Percentiles rank a stretch among this genome's conserved stretches.
phyloP scores from a whole-genome alignment of 805 yeast species.

The Barnettozyma siamensis region DNA sequence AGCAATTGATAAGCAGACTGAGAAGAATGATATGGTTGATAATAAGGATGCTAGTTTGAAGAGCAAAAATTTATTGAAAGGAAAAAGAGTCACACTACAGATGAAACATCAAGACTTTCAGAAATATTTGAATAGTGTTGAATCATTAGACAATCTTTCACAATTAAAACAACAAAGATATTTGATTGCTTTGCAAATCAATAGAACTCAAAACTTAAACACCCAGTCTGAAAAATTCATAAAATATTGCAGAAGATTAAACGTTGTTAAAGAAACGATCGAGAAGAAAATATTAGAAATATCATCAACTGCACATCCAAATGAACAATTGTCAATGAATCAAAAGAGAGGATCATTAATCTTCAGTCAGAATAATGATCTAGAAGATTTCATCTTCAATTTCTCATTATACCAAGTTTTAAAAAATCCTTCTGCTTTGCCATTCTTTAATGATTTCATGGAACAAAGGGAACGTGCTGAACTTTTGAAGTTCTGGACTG shows the following conservation, averaged over 20 bases:
- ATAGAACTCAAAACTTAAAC: conserved; percentile 31
- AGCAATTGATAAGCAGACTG: conserved; percentile 57
- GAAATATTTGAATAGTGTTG: conserved; percentile 32
- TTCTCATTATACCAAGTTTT: conserved; percentile 40
- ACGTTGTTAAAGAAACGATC: conserved; percentile 26
- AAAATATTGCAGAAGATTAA: conserved; percentile 27
- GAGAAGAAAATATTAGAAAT: conserved; percentile 26
- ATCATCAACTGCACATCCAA: conserved; percentile 13
- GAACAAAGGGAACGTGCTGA: conserved; percentile 40
- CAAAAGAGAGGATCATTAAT: conserved; percentile 7
- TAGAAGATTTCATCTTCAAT: conserved; percentile 20
- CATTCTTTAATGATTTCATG: conserved; percentile 52
- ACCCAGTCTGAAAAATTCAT: conserved; percentile 23
- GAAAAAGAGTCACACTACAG: conserved; percentile 30
- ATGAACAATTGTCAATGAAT: not conserved
- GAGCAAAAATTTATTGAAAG: conserved; percentile 13
- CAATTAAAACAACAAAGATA: conserved; percentile 46
- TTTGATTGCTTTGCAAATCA: conserved; percentile 41
- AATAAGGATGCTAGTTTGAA: not conserved
- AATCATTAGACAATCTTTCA: conserved; percentile 29
- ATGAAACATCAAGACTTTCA: conserved; percentile 38
- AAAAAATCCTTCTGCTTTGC: conserved; percentile 40
- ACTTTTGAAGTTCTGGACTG: conserved; percentile 58
- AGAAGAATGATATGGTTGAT: not conserved
- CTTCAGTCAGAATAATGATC: conserved; percentile 11